Evolutionary conservation across 768 basidiomycete genomes (phyloP).

Genomic region (Leucosporidium scottii): DNA sequence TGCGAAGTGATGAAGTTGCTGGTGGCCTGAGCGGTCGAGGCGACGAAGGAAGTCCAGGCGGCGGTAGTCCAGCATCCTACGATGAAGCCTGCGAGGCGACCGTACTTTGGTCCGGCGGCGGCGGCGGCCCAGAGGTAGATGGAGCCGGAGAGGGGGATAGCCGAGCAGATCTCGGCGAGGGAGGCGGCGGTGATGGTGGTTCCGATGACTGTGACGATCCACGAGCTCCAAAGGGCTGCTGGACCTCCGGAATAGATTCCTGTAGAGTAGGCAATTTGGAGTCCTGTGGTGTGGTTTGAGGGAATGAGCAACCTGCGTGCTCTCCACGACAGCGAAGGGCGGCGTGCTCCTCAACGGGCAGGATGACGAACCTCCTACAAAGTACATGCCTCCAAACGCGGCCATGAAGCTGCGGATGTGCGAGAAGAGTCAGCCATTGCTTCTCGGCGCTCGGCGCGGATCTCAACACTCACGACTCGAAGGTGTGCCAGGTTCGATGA

Average conservation of each 20-base stretch:
- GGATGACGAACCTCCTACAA: slow-evolving; percentile 66
- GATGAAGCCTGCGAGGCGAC: slow-evolving; percentile 75
- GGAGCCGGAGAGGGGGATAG: slow-evolving; percentile 45
- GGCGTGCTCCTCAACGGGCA: too few relatives aligned
- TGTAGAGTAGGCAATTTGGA: slow-evolving; percentile 67
- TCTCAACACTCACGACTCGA: slow-evolving; percentile 48
- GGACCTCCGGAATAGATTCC: slow-evolving; percentile 83
- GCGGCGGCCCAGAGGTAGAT: slow-evolving; percentile 83
- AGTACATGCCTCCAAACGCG: slow-evolving; percentile 78
- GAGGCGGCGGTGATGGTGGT: slow-evolving; percentile 83
- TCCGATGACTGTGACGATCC: slow-evolving; percentile 70
- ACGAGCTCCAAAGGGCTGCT: slow-evolving; percentile 75
- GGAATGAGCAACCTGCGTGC: too few relatives aligned
- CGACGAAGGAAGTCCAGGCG: slow-evolving; percentile 90
- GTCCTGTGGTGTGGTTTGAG: too few relatives aligned
- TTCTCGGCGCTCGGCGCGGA: too few relatives aligned
- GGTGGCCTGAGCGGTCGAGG: slow-evolving; percentile 79
- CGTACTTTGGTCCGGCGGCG: slow-evolving; percentile 80
- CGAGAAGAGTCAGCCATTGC: too few relatives aligned
- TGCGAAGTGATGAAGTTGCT: slow-evolving; percentile 85
- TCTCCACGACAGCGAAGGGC: too few relatives aligned
- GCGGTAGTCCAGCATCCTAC: slow-evolving; percentile 92
- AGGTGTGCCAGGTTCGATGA: slow-evolving; percentile 72
- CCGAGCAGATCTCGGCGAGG: slow-evolving; percentile 87
- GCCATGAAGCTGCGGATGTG: slow-evolving; percentile 59